These are phyloP conservation scores for Talaromyces sp. DNA, from an alignment of 2,329 filamentous ascomycete genomes.

Conservation along the genomic window DNA sequence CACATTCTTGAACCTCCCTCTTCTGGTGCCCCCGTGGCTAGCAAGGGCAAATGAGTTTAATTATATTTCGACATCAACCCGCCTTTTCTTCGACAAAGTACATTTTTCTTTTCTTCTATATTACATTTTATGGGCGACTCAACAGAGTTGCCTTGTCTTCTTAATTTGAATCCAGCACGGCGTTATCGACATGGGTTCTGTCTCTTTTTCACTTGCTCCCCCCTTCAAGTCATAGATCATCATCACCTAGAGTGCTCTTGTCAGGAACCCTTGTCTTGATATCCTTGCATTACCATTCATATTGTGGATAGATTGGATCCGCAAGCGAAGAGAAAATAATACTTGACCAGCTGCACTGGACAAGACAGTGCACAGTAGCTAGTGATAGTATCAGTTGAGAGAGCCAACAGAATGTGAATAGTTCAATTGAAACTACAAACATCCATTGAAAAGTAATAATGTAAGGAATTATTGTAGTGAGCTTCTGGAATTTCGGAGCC, in stretches of 20 bases:
- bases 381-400: not conserved
- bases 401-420: not conserved
- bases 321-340: not conserved
- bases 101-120: not conserved
- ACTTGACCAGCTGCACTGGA: not conserved
- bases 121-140: not conserved
- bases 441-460: too few relatives aligned
- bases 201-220: not conserved
- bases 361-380: not conserved
- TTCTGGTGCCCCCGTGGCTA: slow-evolving; percentile 26
- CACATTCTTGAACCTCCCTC: slow-evolving; percentile 72
- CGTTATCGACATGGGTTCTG: slow-evolving; percentile 2
- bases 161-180: not conserved
- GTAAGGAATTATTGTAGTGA: too few relatives aligned
- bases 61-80: not conserved
- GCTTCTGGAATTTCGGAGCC: too few relatives aligned
- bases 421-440: not conserved
- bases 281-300: slow-evolving; percentile 6
- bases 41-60: slow-evolving; percentile 22
- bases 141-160: not conserved
- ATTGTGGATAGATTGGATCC: not conserved
- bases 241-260: slow-evolving; percentile 4
- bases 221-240: slow-evolving; percentile 7
- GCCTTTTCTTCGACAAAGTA: not conserved
- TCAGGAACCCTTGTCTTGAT: slow-evolving; percentile 2